Base-by-base conservation (phyloP, 2,329 filamentous ascomycete genomes). In the Diaporthe australafricana region DNA sequence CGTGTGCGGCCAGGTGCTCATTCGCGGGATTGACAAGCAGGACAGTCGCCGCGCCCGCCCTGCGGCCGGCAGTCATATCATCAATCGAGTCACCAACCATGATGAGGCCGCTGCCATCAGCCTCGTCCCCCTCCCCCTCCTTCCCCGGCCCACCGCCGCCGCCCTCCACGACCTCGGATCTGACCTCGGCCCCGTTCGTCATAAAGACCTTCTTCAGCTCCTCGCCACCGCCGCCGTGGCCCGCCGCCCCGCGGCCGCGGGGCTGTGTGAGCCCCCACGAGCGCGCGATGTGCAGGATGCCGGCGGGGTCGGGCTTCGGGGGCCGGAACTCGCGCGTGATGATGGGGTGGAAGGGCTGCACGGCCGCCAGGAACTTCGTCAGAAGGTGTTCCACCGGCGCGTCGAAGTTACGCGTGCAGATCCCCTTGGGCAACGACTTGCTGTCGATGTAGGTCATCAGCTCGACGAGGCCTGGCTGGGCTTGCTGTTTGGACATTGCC, bases 341-440 rank as follows among this genome's bases (percentile, higher is more conserved):
- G 75, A 98, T 91, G 7, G 95, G 96, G 25, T 87, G 80, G 80
- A 98, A 97, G 50, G 87, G 82, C 72, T 91, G 89, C 20, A 73
- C 70, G 2, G 84, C 86, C 1, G 88, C 85, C 11, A 98, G 86
- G 80, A 96, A 96, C 62, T 91, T 96, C 66, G 84, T 83, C 4
- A 98, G 87, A 3, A 97, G 87, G 80, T 95, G 92, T 57, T 87
- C 83, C 1, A 96, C 94, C 7, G 94, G 94, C 9, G 89, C 84
- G 77, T 96, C 94, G 78, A 98, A 98, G 84, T 99, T 98, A 78
- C 96, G 89, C 2, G 96, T 98, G 83, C 95, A 98, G 75, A 98
- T 95, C 20, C 90, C 96, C 81, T 97, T 96, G 76, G 85, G 90
- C 40, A 98, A 80, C 7, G 83, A 81, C 35, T 88, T 87, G 8